These are phyloP conservation scores for Colletotrichum sp. DNA, from an alignment of 2,329 filamentous ascomycete genomes.

Conservation along the genomic window DNA sequence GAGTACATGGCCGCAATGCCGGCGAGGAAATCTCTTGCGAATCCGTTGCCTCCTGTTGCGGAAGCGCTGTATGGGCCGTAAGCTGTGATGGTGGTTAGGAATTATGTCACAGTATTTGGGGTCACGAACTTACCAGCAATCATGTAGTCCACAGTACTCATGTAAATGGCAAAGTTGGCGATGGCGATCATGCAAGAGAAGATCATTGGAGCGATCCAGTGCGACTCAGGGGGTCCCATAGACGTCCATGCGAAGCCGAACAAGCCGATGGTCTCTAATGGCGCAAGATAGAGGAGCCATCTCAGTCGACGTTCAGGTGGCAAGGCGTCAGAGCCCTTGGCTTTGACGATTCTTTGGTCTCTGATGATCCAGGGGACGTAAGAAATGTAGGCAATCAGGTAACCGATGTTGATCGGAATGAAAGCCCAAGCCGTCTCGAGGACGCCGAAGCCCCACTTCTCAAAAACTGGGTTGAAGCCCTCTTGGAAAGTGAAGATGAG, in stretches of 20 bases:
- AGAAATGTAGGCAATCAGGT: conserved; percentile 61
- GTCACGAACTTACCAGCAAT: conserved; percentile 40
- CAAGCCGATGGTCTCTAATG: conserved; percentile 64
- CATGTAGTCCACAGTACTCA: conserved; percentile 73
- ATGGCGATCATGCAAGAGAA: conserved; percentile 66
- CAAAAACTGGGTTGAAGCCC: conserved; percentile 63
- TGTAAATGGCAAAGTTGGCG: conserved; percentile 68
- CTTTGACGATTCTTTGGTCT: conserved; percentile 39
- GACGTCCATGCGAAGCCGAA: conserved; percentile 68
- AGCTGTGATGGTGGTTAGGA: conserved; percentile 38
- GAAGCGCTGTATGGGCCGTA: conserved; percentile 71
- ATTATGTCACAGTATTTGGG: fast-evolving
- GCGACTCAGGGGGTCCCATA: conserved; percentile 54
- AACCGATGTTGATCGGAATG: conserved; percentile 45
- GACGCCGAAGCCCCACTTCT: conserved; percentile 61
- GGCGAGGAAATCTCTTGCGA: conserved; percentile 68
- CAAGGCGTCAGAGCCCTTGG: conserved; percentile 45
- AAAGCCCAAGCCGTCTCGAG: conserved; percentile 24
- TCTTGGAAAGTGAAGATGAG: conserved; percentile 73
- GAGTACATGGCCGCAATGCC: conserved; percentile 67
- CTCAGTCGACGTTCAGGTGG: conserved; percentile 61
- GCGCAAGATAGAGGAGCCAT: conserved; percentile 65
- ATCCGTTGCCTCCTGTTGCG: conserved; percentile 71
- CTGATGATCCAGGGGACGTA: conserved; percentile 59
- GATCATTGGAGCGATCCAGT: conserved; percentile 68